Base-by-base conservation (phyloP, 2,329 filamentous ascomycete species). In the Conoideocrella luteorostrata region DNA sequence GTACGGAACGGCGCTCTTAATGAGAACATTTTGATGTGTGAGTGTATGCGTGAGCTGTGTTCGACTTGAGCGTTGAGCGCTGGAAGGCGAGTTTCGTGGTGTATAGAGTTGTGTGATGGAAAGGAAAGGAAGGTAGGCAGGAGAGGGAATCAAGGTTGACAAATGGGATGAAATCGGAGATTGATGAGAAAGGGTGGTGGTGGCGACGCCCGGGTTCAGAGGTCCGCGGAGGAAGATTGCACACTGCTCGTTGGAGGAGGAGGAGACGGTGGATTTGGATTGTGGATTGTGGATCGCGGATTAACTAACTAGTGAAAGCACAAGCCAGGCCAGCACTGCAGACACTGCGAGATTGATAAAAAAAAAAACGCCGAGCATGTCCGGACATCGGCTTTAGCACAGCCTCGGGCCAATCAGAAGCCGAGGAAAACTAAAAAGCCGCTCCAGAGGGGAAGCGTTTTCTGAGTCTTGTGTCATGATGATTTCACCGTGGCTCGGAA, bases 1-100 rank as follows among this genome's bases (percentile, higher is more conserved):
- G 43, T 17, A 18, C 49, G 49, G 32, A 49, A 43, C 1, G 49
- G 45, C 39, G 45, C 43, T 36, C 50, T 41, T 43, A 51, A 38
- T 38, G 45, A 45, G 37, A 51, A 50, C 50, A 52, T 52, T 20
- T 36, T 37, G 29, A 44, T 7, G 4, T n/a, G 9, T 3, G 12
- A 9, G 5, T 42, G 4, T 40, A 29, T 26, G 10, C 13, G 11
- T 12, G 4, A 15, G 39, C 2, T 46, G 30, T 13, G 22, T 24
- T 39, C 21, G n/a, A 35, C 15, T 32, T 22, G 15, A 11, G 24
- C 29, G 6, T n/a, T 28, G 10, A 18, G 24, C 32, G n/a, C n/a
- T n/a, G n/a, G n/a, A n/a, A n/a, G n/a, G n/a, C n/a, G n/a, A n/a
- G n/a, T n/a, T n/a, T n/a, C n/a, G n/a, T n/a, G n/a, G n/a, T 17